These are phyloP conservation scores for Hericium erinaceus DNA, from an alignment of 768 basidiomycete genomes.

Conservation along the genomic window DNA sequence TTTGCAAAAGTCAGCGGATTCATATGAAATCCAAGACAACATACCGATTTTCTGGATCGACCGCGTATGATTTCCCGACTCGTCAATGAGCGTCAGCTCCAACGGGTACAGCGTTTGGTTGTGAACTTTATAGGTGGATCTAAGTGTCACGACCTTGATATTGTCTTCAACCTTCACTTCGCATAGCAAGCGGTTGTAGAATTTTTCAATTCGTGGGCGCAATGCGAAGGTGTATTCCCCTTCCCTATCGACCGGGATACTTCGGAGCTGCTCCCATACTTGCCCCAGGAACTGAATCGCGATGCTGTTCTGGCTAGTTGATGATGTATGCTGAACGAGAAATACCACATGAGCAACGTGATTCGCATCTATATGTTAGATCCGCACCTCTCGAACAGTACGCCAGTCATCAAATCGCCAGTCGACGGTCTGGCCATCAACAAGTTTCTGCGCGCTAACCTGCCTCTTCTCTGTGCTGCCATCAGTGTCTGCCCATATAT, in stretches of 20 bases:
- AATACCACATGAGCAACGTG: background rate
- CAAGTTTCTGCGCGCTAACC: conserved; percentile 46
- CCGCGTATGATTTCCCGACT: conserved; percentile 70
- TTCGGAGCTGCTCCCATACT: conserved; percentile 81
- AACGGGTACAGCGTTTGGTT: conserved; percentile 88
- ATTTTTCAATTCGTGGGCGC: conserved; percentile 69
- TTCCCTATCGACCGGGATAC: conserved; percentile 88
- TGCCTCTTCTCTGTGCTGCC: conserved; percentile 38
- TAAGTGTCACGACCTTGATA: conserved; percentile 87
- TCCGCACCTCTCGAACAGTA: conserved; percentile 77
- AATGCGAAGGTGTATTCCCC: conserved; percentile 85
- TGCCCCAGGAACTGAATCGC: conserved; percentile 79
- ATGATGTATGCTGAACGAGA: conserved; percentile 29
- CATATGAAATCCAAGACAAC: conserved; percentile 10
- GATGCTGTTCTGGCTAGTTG: conserved; percentile 69
- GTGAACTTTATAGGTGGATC: conserved; percentile 87
- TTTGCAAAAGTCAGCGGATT: background rate
- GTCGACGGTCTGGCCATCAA: conserved; percentile 70
- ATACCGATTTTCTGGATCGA: conserved; percentile 74
- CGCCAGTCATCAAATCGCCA: conserved; percentile 99
- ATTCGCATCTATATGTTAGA: background rate
- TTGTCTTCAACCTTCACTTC: conserved; percentile 87
- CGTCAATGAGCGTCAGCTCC: conserved; percentile 85
- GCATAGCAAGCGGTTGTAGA: conserved; percentile 74
- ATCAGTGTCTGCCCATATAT: conserved; percentile 79